phyloP scores from a whole-genome alignment of 495 filamentous ascomycete genomes.

The Paragyromitra xinjiangensis region DNA sequence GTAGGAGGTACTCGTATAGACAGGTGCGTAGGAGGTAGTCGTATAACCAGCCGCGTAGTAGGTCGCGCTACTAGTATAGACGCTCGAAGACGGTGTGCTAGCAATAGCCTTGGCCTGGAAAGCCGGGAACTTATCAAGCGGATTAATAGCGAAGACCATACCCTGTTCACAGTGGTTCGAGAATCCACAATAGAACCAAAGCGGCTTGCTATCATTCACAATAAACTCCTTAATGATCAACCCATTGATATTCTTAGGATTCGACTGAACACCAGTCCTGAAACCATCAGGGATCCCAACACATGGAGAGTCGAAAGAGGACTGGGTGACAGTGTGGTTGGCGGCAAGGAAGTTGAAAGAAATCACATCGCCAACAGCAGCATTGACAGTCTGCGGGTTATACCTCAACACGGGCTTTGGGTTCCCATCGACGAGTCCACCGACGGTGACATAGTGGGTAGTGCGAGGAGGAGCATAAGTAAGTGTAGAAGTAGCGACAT shows the following conservation, averaged over 20 bases:
- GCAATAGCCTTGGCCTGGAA: slow-evolving; percentile 38
- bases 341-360: slow-evolving; percentile 71
- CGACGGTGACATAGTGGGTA: slow-evolving; percentile 61
- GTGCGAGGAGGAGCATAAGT: neutral
- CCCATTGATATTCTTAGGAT: slow-evolving; percentile 66
- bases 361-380: slow-evolving; percentile 70
- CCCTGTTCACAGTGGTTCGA: slow-evolving; percentile 60
- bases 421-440: slow-evolving; percentile 62
- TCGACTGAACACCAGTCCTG: slow-evolving; percentile 74
- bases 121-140: slow-evolving; percentile 27
- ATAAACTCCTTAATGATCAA: slow-evolving; percentile 54
- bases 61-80: too few species aligned
- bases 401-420: slow-evolving; percentile 62
- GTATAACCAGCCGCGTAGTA: neutral
- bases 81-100: neutral
- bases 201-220: slow-evolving; percentile 63
- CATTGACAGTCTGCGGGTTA: slow-evolving; percentile 64
- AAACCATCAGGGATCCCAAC: slow-evolving; percentile 65
- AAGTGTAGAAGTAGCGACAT: neutral
- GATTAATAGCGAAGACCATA: slow-evolving; percentile 57
- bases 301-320: slow-evolving; percentile 71
- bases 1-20: too few species aligned
- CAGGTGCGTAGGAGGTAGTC: too few species aligned
- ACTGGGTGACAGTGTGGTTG: slow-evolving; percentile 77
- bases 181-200: slow-evolving; percentile 70